Evolutionary conservation across 2,329 filamentous ascomycete species (phyloP).

Genomic region (Penicillium verrucosum): DNA sequence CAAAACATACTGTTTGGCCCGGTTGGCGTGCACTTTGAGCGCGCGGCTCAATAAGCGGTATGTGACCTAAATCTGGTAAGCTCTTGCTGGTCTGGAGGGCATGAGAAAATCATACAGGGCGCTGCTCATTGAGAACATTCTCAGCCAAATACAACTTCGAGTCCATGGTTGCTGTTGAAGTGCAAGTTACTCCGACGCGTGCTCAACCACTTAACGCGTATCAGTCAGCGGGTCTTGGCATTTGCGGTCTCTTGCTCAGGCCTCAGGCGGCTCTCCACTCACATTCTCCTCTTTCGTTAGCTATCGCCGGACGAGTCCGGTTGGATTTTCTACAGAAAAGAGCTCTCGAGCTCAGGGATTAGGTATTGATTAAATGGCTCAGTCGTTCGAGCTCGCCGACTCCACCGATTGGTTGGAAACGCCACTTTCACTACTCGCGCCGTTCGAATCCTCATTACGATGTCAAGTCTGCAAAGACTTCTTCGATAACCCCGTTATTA

Average conservation of each 20-base stretch:
- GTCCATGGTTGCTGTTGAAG: conserved; percentile 43
- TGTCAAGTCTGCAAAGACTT: conserved; percentile 99
- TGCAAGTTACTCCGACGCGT: conserved; percentile 29
- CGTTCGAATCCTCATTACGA: conserved; percentile 76
- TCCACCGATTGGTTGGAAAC: conserved; percentile 50
- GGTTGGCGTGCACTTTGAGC: conserved; percentile 78
- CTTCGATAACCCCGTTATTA: conserved; percentile 90
- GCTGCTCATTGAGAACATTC: conserved; percentile 71
- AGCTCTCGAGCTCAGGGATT: neutral
- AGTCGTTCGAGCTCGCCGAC: conserved; percentile 40
- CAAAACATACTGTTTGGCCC: conserved; percentile 76
- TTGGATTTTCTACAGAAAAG: neutral
- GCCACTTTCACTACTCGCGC: conserved; percentile 43
- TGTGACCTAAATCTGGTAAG: conserved; percentile 61
- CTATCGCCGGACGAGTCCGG: neutral
- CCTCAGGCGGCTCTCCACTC: conserved; percentile 8
- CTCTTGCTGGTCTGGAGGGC: neutral
- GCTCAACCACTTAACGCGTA: conserved; percentile 43
- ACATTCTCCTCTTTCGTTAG: conserved; percentile 7
- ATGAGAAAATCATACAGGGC: conserved; percentile 54
- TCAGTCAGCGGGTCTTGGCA: conserved; percentile 43
- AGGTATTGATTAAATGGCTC: conserved; percentile 30
- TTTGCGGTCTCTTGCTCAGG: neutral
- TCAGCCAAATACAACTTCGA: conserved; percentile 71
- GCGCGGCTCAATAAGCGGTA: conserved; percentile 82